A percentile compares a stretch with the other conserved stretches of the same genome.
These are phyloP conservation scores for Pinus taeda DNA, from an alignment of 75 land plant species.

Conservation along the genomic window DNA sequence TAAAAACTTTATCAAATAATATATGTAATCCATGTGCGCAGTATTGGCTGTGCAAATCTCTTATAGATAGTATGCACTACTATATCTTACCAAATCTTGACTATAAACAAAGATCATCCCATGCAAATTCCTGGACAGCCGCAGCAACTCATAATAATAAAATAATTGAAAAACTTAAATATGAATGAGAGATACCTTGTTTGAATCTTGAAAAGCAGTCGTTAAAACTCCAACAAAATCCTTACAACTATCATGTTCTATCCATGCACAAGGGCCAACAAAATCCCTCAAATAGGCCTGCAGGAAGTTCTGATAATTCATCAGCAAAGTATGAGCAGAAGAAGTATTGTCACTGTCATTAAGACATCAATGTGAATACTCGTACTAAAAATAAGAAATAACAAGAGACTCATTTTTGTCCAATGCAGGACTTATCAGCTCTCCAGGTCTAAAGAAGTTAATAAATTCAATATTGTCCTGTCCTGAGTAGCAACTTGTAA, in stretches of 20 bases:
- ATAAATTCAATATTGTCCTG: background rate
- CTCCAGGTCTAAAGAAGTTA: background rate
- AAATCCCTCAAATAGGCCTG: conserved; percentile 37
- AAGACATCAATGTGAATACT: background rate
- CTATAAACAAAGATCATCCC: too few species aligned
- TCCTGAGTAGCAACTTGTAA: background rate
- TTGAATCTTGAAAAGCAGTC: conserved; percentile 31
- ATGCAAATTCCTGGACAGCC: too few species aligned
- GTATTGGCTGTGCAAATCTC: too few species aligned
- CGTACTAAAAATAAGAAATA: background rate
- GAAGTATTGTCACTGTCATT: background rate
- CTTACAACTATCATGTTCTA: conserved; percentile 36
- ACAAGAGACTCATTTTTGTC: background rate
- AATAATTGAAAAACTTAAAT: too few species aligned
- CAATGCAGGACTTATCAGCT: background rate
- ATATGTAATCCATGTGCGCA: too few species aligned
- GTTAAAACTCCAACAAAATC: too few species aligned
- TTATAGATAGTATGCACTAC: too few species aligned
- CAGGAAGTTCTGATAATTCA: background rate
- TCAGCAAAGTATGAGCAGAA: background rate
- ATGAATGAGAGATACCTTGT: conserved; percentile 8
- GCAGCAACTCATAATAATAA: too few species aligned
- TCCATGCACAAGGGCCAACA: conserved; percentile 25
- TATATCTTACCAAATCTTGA: too few species aligned
- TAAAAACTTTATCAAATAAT: background rate